A percentile compares a stretch with the other conserved stretches of the same genome.
Evolutionary conservation across 2,329 filamentous ascomycete genomes (phyloP).

Genomic region (Neonectria faginata): DNA sequence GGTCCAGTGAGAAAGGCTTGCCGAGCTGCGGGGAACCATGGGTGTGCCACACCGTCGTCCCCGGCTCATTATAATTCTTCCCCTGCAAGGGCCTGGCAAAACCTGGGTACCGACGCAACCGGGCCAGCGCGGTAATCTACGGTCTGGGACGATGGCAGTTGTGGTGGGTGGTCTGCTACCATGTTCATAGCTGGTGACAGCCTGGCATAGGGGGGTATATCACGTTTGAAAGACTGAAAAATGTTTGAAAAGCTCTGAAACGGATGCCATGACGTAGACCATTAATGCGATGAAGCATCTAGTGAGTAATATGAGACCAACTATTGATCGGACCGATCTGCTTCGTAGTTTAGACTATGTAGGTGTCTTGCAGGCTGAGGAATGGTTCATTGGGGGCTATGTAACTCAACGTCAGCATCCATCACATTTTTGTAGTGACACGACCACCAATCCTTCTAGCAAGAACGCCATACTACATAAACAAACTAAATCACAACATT

Average conservation of each 20-base stretch:
- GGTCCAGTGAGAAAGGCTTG: conserved; percentile 30
- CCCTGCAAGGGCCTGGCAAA: conserved; percentile 12
- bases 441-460: background rate
- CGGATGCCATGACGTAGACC: no score
- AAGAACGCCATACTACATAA: background rate
- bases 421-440: background rate
- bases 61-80: conserved; percentile 22
- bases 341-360: no score
- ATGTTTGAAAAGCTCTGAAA: background rate
- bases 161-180: background rate
- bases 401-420: background rate
- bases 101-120: conserved; percentile 16
- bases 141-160: background rate
- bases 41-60: conserved; percentile 39
- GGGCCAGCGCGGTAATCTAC: background rate
- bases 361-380: background rate
- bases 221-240: background rate
- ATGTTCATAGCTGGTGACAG: background rate
- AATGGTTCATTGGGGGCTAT: background rate
- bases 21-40: conserved; percentile 43
- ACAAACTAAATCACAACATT: background rate
- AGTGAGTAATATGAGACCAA: background rate
- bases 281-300: background rate
- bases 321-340: conserved; percentile 6
- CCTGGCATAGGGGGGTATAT: background rate